Evolutionary conservation across 129 eudicot species (phyloP), one percentile per base, ranked within the genome.

Genomic region (Smallanthus sonchifolius): DNA sequence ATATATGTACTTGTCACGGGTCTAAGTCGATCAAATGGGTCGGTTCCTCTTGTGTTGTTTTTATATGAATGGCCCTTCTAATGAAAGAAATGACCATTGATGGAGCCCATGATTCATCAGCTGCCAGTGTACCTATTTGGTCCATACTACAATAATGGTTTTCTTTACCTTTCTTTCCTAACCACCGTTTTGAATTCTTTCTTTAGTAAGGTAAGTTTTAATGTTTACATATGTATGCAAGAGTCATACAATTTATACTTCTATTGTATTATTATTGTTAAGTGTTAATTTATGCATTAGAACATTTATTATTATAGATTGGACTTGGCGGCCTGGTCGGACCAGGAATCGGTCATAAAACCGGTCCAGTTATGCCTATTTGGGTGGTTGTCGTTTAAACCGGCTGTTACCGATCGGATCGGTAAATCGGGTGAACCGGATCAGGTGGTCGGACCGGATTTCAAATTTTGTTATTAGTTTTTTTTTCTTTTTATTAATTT

Each of bases 51-150:
- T 24, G 11, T 15, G 54, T 32, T 67, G 69, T 47, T 39, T 56
- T 17, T 7, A 73, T 42, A 57, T 43, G 36, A 10, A 38, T 69
- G 65, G 43, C 55, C 35, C 9, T 65, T 78, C 30, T 78, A 37
- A 47, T 70, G 77, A 62, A 70, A 62, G 37, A 62, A 52, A 39
- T 49, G 77, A 78, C 77, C 38, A 66, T 54, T 51, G 66, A 78
- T 70, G 82, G 82, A 63, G 77, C 82, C 82, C 82, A 70, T 67
- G 10, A 54, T 20, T 15, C 75, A 35, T 68, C 75, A 15, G 44
- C n/a, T 13, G 10, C 39, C 76, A 78, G 48, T 32, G 70, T 74
- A 76, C 55, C 16, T 28, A 62, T 65, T 44, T 70, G 77, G 66
- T 63, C 82, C 73, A 51, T 70, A 39, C 67, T 62, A 70, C 73